Evolutionary conservation across 192 early-diverging fungal genomes (phyloP).

Genomic region (Podila horticola): DNA sequence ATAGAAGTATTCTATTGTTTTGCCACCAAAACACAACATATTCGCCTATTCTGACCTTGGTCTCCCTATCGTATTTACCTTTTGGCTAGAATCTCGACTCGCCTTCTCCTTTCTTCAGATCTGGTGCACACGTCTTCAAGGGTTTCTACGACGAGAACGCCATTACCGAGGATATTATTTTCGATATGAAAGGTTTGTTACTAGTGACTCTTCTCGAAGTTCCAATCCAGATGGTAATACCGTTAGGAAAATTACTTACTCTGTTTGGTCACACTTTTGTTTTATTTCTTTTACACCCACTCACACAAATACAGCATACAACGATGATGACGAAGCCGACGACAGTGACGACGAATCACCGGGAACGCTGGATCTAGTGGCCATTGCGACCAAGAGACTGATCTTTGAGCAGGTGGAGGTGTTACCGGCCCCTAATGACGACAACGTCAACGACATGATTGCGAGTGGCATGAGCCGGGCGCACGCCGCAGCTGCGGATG

Average conservation of each 20-base stretch:
- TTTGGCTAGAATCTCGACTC: slow-evolving; percentile 25
- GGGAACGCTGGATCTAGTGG: slow-evolving; percentile 16
- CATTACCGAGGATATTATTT: slow-evolving; percentile 37
- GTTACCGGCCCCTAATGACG: not conserved
- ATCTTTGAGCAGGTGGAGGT: slow-evolving; percentile 34
- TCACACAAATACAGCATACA: not conserved
- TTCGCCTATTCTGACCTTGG: not conserved
- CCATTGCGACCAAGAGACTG: slow-evolving; percentile 25
- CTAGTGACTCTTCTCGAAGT: not conserved
- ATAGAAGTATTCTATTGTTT: not conserved
- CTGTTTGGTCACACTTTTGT: not conserved
- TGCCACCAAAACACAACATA: not conserved
- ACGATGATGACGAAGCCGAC: slow-evolving; percentile 5
- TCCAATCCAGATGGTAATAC: not conserved
- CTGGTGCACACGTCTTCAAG: slow-evolving; percentile 16
- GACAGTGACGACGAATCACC: slow-evolving; percentile 23
- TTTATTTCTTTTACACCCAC: not conserved
- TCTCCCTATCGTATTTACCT: not conserved
- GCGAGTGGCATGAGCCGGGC: not conserved
- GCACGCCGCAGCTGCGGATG: not conserved
- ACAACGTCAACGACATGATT: not conserved
- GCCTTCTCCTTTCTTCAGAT: slow-evolving; percentile 27
- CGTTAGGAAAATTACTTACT: too few relatives aligned
- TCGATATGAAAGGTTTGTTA: slow-evolving; percentile 39
- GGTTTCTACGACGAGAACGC: slow-evolving; percentile 43